Evolutionary conservation across 2,329 filamentous ascomycete genomes (phyloP).

Genomic region (Lecanicillium sp.): DNA sequence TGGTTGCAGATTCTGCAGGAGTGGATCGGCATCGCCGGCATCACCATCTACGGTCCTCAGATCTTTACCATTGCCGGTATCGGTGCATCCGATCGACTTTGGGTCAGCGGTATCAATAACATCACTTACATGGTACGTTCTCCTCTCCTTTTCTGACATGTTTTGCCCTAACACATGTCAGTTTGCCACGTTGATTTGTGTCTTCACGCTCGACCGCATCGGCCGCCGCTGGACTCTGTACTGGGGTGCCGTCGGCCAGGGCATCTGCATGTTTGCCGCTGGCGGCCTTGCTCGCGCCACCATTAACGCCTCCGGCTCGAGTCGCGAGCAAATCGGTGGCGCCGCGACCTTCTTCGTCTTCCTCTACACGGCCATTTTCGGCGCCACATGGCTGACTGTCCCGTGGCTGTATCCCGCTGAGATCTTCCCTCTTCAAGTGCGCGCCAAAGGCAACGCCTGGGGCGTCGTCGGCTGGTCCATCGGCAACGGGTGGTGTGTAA

Average conservation of each 20-base stretch:
- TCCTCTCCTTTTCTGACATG: neutral
- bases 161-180: neutral
- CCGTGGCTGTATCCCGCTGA: conserved; percentile 64
- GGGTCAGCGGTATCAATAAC: conserved; percentile 53
- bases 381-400: conserved; percentile 44
- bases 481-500: conserved; percentile 57
- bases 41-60: conserved; percentile 53
- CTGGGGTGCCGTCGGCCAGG: conserved; percentile 60
- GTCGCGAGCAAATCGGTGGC: conserved; percentile 47
- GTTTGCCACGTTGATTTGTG: conserved; percentile 60
- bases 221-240: conserved; percentile 64
- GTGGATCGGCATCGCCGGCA: conserved; percentile 64
- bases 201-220: conserved; percentile 64
- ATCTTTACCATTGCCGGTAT: conserved; percentile 66
- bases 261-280: conserved; percentile 61
- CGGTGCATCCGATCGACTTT: conserved; percentile 52
- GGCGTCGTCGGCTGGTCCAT: conserved; percentile 72
- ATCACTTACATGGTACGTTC: conserved; percentile 40
- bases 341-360: conserved; percentile 68
- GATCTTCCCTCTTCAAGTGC: conserved; percentile 65
- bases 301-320: conserved; percentile 37
- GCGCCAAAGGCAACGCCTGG: conserved; percentile 70
- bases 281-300: conserved; percentile 53
- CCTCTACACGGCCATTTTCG: conserved; percentile 38
- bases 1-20: conserved; percentile 69